Conservation (phyloP, 768 basidiomycete genomes). For the Cyclocybe cylindracea region DNA sequence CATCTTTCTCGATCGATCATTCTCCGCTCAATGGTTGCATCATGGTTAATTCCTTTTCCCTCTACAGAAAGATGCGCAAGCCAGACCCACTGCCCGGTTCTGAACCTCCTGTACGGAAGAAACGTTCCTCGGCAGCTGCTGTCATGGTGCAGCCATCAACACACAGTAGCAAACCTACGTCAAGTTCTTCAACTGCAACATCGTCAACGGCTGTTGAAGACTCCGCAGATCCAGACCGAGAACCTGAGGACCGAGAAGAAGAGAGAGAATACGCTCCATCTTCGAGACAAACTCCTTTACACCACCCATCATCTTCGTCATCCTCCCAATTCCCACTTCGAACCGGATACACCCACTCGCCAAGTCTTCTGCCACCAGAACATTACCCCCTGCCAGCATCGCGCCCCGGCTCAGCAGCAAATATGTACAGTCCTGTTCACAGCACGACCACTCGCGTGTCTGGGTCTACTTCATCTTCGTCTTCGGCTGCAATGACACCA, state of each 20-base stretch:
- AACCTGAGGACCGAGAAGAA: constrained; percentile 14
- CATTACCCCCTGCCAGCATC: constrained; percentile 37
- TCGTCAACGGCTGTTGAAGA: constrained; percentile 18
- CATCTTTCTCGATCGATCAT: no score
- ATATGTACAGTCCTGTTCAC: constrained; percentile 32
- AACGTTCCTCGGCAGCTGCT: constrained; percentile 47
- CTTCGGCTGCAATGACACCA: constrained; percentile 18
- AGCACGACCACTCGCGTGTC: constrained; percentile 27
- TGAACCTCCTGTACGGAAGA: constrained; percentile 35
- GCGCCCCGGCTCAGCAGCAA: constrained; percentile 33
- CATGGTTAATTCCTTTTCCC: no score
- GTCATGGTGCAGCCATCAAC: constrained; percentile 26
- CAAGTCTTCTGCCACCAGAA: constrained; percentile 28
- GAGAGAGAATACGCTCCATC: constrained; percentile 28
- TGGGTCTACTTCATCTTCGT: constrained; percentile 18
- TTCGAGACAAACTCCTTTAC: constrained; percentile 28
- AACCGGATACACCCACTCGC: constrained; percentile 18
- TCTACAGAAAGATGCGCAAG: constrained; percentile 82
- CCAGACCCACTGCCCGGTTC: constrained; percentile 57
- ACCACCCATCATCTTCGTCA: constrained; percentile 8
- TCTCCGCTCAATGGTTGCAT: no score
- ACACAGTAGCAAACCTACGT: constrained; percentile 24
- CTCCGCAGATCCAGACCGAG: constrained; percentile 38
- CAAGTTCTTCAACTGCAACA: constrained; percentile 2
- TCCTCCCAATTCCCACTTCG: constrained; percentile 29